phyloP scores from a whole-genome alignment of 768 basidiomycete species.

The Kwoniella dendrophila region DNA sequence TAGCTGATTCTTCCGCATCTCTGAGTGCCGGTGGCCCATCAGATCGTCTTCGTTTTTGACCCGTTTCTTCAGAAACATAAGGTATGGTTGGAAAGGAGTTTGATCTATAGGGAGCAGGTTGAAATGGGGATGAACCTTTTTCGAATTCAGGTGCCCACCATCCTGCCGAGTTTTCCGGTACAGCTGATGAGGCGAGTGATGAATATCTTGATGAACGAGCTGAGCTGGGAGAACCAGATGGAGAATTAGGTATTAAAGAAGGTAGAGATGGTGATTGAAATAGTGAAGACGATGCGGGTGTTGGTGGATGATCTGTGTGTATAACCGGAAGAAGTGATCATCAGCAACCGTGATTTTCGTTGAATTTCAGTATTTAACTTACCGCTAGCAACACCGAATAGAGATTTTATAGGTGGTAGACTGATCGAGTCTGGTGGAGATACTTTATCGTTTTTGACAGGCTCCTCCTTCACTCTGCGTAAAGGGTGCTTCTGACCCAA shows the following conservation, averaged over 20 bases:
- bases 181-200: constrained; percentile 34
- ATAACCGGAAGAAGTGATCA: not conserved
- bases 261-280: constrained; percentile 39
- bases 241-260: constrained; percentile 36
- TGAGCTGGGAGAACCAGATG: constrained; percentile 42
- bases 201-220: constrained; percentile 42
- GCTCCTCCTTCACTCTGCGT: constrained; percentile 29
- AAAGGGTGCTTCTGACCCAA: constrained; percentile 41
- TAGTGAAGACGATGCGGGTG: constrained; percentile 21
- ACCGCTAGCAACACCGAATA: constrained; percentile 43
- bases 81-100: constrained; percentile 24
- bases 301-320: constrained; percentile 20
- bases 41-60: constrained; percentile 39
- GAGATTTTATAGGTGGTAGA: constrained; percentile 48
- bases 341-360: not conserved
- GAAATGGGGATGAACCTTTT: constrained; percentile 12
- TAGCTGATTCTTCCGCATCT: constrained; percentile 42
- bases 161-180: constrained; percentile 23
- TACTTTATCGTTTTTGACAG: constrained; percentile 3
- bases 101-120: constrained; percentile 12
- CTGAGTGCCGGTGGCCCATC: constrained; percentile 33
- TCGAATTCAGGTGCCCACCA: constrained; percentile 50
- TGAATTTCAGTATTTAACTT: constrained; percentile 12
- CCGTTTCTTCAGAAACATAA: constrained; percentile 29
- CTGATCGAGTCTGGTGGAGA: constrained; percentile 23